phyloP scores from a whole-genome alignment of 225 moss, liverwort and hornwort genomes.

The Sphagnum contortum region DNA sequence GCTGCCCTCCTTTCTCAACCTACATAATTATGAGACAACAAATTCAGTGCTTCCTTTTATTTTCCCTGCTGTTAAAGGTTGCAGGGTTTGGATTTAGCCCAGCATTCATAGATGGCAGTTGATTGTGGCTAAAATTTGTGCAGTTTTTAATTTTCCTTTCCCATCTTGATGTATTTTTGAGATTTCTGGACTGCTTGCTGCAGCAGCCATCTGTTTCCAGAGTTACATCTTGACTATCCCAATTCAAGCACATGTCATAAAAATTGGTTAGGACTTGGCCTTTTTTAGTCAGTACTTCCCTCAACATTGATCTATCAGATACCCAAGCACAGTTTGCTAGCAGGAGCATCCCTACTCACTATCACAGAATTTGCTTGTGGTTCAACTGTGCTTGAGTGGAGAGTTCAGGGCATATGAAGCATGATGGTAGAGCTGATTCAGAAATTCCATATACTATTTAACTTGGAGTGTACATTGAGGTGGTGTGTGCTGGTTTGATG shows the following conservation, averaged over 20 bases:
- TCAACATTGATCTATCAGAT: too few relatives aligned
- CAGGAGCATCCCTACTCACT: not conserved
- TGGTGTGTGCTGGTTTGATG: conserved; percentile 1
- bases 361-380: not conserved
- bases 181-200: too few relatives aligned
- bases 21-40: not conserved
- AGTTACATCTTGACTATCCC: too few relatives aligned
- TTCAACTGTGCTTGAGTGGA: not conserved
- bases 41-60: not conserved
- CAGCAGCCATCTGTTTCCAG: too few relatives aligned
- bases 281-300: too few relatives aligned
- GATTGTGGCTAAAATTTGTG: not conserved
- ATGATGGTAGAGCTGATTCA: not conserved
- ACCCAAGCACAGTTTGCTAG: too few relatives aligned
- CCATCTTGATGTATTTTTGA: too few relatives aligned
- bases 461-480: not conserved
- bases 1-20: not conserved
- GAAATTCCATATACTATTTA: not conserved
- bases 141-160: not conserved
- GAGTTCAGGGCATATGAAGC: not conserved
- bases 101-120: not conserved
- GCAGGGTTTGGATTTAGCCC: not conserved
- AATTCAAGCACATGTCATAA: too few relatives aligned
- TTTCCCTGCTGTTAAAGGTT: not conserved
- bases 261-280: too few relatives aligned